Evolutionary conservation across 495 filamentous ascomycete genomes (phyloP).

Genomic region (Hypoxylon intermedium): DNA sequence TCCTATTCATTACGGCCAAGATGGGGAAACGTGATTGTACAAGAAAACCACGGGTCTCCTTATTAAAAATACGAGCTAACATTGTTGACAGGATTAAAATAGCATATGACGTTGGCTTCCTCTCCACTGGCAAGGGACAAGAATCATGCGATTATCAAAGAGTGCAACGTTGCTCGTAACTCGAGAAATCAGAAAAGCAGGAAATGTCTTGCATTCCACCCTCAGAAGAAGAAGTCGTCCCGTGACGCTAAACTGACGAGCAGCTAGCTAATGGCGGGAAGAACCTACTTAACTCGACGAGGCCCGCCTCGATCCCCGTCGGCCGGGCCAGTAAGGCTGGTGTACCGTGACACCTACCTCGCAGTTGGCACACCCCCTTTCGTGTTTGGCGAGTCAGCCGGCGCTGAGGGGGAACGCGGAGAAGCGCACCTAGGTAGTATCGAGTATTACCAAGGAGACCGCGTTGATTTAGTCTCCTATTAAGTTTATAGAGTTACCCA

Average conservation of each 20-base stretch:
- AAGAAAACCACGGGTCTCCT: neutral
- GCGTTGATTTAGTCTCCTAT: neutral
- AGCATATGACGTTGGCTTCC: neutral
- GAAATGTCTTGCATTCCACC: slow-evolving; percentile 13
- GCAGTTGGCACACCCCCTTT: slow-evolving; percentile 7
- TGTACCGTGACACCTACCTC: slow-evolving; percentile 19
- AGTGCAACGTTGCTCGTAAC: slow-evolving; percentile 20
- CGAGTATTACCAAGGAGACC: neutral
- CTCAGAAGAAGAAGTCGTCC: slow-evolving; percentile 11
- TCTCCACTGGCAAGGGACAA: neutral
- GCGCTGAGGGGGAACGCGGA: slow-evolving; percentile 2
- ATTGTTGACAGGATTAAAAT: neutral
- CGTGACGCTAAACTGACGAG: slow-evolving; percentile 22
- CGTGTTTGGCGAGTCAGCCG: neutral
- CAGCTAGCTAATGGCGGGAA: slow-evolving; percentile 1
- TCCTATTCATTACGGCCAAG: neutral
- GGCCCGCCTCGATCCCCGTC: neutral
- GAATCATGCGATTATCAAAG: neutral
- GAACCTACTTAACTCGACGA: neutral
- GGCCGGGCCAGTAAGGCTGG: slow-evolving; percentile 25
- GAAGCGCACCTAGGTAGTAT: too few species aligned
- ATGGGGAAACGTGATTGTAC: neutral
- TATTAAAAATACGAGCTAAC: neutral
- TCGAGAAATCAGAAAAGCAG: neutral
- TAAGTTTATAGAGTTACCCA: slow-evolving; percentile 8